These are phyloP conservation scores for Phlebiopsis flavidoalba DNA, from an alignment of 768 basidiomycete species.

Conservation along the genomic window DNA sequence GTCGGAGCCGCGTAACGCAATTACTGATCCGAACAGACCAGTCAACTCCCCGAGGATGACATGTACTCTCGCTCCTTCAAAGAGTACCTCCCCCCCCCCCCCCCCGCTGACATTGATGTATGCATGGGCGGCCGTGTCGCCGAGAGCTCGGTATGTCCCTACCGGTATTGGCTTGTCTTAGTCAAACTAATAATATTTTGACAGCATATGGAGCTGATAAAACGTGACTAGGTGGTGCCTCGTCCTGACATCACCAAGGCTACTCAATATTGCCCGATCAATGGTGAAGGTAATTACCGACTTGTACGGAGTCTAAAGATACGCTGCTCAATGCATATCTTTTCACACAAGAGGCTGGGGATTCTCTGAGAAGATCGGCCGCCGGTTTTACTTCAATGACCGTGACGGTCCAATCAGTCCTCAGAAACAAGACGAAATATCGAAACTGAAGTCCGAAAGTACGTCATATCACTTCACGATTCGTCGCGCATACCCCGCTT, in stretches of 20 bases:
- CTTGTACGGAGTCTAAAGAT: background rate
- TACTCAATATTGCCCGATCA: slow-evolving; percentile 66
- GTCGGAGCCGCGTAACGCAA: background rate
- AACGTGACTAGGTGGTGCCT: slow-evolving; percentile 90
- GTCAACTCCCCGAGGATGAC: slow-evolving; percentile 74
- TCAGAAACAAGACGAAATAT: slow-evolving; percentile 73
- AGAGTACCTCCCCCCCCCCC: slow-evolving; percentile 72
- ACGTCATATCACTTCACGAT: slow-evolving; percentile 28
- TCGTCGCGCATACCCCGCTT: background rate
- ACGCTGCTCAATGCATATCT: background rate
- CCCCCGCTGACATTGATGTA: slow-evolving; percentile 84
- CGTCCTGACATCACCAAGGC: slow-evolving; percentile 82
- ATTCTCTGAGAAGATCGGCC: slow-evolving; percentile 74
- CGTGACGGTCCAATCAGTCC: slow-evolving; percentile 68
- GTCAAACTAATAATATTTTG: slow-evolving; percentile 4
- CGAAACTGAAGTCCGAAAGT: slow-evolving; percentile 85
- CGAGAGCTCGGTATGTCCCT: slow-evolving; percentile 66
- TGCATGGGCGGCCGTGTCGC: slow-evolving; percentile 93
- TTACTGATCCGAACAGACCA: slow-evolving; percentile 41
- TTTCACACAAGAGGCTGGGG: slow-evolving; percentile 64
- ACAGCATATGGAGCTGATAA: slow-evolving; percentile 82
- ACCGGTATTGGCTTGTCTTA: slow-evolving; percentile 1
- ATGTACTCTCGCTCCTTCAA: slow-evolving; percentile 64
- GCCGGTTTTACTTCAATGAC: slow-evolving; percentile 68
- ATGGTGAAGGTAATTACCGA: slow-evolving; percentile 78